Evolutionary conservation across 2,329 filamentous ascomycete genomes (phyloP), one percentile per base, ranked within the genome.

Genomic region (Colletotrichum zoysiae): DNA sequence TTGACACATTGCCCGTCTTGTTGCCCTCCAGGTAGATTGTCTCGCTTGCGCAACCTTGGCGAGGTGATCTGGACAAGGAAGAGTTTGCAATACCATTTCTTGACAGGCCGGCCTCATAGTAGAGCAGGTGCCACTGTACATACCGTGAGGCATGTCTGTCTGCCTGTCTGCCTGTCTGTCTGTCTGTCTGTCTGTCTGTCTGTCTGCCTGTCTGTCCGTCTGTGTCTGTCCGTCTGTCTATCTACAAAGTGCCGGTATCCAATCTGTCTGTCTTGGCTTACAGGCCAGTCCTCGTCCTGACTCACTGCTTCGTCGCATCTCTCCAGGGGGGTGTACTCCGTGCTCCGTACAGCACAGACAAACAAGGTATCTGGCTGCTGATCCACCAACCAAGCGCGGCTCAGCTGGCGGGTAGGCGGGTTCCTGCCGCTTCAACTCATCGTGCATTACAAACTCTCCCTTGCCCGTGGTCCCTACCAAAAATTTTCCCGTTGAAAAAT

Each of bases 21-120:
- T 55, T 60, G 35, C 51, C 12, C 60, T 51, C 69, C 69, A 63
- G 14, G 38, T 58, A 68, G 65, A 71, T 68, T 68, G 51, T 51
- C 38, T 64, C 58, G 38, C 67, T 50, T 59, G 23, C 56, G 46
- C 58, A 35, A 30, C 51, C 48, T 71, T 59, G 61, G 65, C 65
- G 58, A 63, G n/a, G 67, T 68, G 58, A 46, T 20, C 26, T 16
- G 14, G 56, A 44, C 57, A 57, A 51, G 68, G 57, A 50, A 70
- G 35, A 30, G 33, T 46, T 59, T 63, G 64, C 56, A 53, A 58
- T 40, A 40, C 51, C 64, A 63, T 58, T 53, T 62, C 58, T 40
- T 62, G 44, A 53, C 67, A 23, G 50, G 46, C 30, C 38, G 50
- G 46, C 30, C 38, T 23, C 23, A 26, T 5, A 23, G 35, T 33